Evolutionary conservation across 139 green algal genomes (phyloP), one percentile per base, ranked within the genome.

Genomic region (Coccomyxa sp.): DNA sequence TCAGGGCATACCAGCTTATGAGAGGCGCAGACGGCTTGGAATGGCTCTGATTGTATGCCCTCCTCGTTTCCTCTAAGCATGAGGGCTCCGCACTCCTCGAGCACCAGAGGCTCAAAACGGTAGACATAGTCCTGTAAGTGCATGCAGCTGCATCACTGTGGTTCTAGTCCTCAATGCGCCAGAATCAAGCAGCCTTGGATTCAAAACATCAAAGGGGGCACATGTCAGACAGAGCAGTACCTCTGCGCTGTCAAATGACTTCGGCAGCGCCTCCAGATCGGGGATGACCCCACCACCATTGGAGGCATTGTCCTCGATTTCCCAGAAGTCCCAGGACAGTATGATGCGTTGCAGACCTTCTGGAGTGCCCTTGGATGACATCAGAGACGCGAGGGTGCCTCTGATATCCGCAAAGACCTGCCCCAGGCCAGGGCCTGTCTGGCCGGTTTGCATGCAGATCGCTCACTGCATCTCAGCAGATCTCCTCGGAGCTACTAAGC

Each of bases 271-370:
- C n/a, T 64, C 69, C 34, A 93, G 81, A 18, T 82, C 68, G 0
- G 82, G n/a, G 12, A 82, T 76, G 8, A 78, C 75, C 2, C 73
- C 83, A 8, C 73, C 50, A 9, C 78, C 77, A 14, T 86, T 68
- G 0, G 83, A 73, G n/a, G 75, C n/a, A 34, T 79, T 76, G 8
- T 82, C 50, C 41, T 84, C 90, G 24, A 97, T 76, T 0, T 92
- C 84, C 73, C 88, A 96, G 76, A 95, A 97, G 78, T 96, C 91
- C 93, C 93, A 97, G 3, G 85, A 81, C 36, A 96, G 85, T 35
- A 97, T 16, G 22, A 91, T 89, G 12, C 84, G 88, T 68, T 94
- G 88, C 73, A 95, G 82, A 31, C 68, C 68, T 27, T 73, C 68
- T n/a, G 54, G 54, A 16, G 22, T 68, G 16, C 22, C 18, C 18